Evolutionary conservation across 1,139 yeast genomes (phyloP).

Genomic region (Tardiomyces digboiensis): DNA sequence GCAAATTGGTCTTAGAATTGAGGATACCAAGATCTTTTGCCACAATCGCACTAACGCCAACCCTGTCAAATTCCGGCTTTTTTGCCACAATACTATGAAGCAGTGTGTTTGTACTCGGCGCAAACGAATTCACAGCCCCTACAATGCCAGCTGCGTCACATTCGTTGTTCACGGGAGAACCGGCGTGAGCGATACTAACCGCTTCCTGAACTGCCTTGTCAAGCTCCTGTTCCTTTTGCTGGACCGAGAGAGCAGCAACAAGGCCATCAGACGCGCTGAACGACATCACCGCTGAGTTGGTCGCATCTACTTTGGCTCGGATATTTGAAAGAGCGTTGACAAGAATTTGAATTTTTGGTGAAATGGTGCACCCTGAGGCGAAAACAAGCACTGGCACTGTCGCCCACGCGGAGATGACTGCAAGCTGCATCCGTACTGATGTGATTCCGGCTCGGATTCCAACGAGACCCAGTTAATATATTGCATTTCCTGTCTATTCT

Average conservation of each 20-base stretch:
- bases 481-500: too few relatives aligned
- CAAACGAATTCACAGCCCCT: not conserved
- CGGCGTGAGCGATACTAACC: not conserved
- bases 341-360: not conserved
- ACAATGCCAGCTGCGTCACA: not conserved
- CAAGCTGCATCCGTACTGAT: too few relatives aligned
- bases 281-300: not conserved
- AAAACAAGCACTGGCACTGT: not conserved
- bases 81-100: not conserved
- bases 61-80: not conserved
- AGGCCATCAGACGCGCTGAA: not conserved
- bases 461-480: too few relatives aligned
- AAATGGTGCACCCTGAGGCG: not conserved
- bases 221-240: not conserved
- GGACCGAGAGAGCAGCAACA: not conserved
- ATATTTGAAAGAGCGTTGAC: not conserved
- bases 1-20: not conserved
- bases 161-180: not conserved
- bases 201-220: not conserved
- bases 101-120: not conserved
- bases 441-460: too few relatives aligned
- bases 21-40: not conserved
- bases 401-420: too few relatives aligned
- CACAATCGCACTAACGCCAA: not conserved
- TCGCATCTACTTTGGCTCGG: not conserved